phyloP scores from a whole-genome alignment of 1,139 yeast genomes.

The Yamadazyma oceani region DNA sequence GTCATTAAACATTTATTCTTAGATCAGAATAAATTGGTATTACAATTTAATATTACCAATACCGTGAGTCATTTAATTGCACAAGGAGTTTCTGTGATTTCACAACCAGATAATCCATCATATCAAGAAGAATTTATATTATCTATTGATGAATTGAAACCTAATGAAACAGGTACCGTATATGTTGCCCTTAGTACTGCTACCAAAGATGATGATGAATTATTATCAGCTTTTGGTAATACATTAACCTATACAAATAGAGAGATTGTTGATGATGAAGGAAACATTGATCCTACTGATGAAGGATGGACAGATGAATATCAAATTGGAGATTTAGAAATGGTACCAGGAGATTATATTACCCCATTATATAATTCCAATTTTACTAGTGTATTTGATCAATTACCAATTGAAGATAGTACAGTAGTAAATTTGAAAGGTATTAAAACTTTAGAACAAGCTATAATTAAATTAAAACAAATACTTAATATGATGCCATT shows the following conservation, averaged over 20 bases:
- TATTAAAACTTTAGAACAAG: conserved; percentile 34
- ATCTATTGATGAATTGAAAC: conserved; percentile 70
- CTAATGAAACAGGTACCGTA: conserved; percentile 70
- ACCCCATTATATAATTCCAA: conserved; percentile 76
- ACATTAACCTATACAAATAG: conserved; percentile 73
- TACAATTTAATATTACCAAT: conserved; percentile 83
- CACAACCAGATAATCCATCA: conserved; percentile 61
- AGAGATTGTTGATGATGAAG: conserved; percentile 77
- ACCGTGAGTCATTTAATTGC: conserved; percentile 77
- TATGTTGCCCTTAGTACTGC: conserved; percentile 77
- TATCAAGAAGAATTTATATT: conserved; percentile 72
- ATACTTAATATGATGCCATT: conserved; percentile 77
- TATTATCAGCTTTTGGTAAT: conserved; percentile 62
- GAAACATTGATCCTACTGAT: conserved; percentile 64
- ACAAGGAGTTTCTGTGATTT: conserved; percentile 75
- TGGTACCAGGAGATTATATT: conserved; percentile 81
- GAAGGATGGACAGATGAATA: conserved; percentile 95
- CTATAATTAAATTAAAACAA: conserved; percentile 48
- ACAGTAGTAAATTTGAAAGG: conserved; percentile 41
- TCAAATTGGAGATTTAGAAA: conserved; percentile 77
- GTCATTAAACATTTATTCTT: conserved; percentile 80
- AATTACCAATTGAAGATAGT: conserved; percentile 44
- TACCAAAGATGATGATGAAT: conserved; percentile 34
- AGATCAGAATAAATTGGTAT: conserved; percentile 65
- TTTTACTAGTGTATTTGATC: conserved; percentile 75